phyloP scores from a whole-genome alignment of 2,329 filamentous ascomycete genomes.

The Xylaria arbuscula region DNA sequence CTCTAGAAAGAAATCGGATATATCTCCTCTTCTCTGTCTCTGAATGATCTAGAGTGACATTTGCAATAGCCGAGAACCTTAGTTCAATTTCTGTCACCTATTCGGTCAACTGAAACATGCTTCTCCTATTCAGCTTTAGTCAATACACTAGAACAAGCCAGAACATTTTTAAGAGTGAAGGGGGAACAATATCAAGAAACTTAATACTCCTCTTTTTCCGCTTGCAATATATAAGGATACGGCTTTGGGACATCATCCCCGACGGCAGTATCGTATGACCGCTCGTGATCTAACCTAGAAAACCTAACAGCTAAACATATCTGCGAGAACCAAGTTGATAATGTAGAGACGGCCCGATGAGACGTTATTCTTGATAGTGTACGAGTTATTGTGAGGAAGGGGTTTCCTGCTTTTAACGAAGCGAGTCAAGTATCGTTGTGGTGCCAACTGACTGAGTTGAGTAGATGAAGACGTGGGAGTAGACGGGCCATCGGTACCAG shows the following conservation, averaged over 20 bases:
- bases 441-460: constrained; percentile 78
- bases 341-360: neutral
- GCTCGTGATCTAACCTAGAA: constrained; percentile 66
- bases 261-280: constrained; percentile 67
- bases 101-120: constrained; percentile 48
- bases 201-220: constrained; percentile 44
- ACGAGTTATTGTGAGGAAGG: too few relatives aligned
- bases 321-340: constrained; percentile 13
- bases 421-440: constrained; percentile 74
- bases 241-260: constrained; percentile 64
- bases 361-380: neutral
- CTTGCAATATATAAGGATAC: constrained; percentile 50
- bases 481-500: constrained; percentile 53
- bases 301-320: constrained; percentile 69
- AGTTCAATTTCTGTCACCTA: constrained; percentile 44
- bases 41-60: constrained; percentile 30
- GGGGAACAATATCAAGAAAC: constrained; percentile 8
- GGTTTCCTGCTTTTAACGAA: constrained; percentile 69
- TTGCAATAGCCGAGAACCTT: constrained; percentile 33
- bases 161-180: neutral
- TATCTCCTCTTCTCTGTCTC: constrained; percentile 25
- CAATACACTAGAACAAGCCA: neutral
- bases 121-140: constrained; percentile 36
- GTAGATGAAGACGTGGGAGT: constrained; percentile 71
- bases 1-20: too few relatives aligned